Evolutionary conservation across 2,329 filamentous ascomycete species (phyloP).

Genomic region (Truncatella angustata): DNA sequence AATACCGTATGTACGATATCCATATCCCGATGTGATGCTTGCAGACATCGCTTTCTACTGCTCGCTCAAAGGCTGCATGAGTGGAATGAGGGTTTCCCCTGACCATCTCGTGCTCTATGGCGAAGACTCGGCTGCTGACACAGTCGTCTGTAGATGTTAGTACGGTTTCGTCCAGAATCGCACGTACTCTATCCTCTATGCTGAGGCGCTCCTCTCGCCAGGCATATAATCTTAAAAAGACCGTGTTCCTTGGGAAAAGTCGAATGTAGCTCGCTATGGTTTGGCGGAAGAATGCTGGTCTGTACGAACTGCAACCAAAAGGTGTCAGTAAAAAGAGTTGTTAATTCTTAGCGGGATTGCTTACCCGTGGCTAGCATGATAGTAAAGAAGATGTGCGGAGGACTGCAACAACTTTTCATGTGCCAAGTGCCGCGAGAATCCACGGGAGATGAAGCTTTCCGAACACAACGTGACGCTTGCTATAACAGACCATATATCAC

Average conservation of each 20-base stretch:
- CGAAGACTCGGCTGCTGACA: constrained; percentile 44
- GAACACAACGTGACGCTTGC: constrained; percentile 39
- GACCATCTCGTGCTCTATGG: constrained; percentile 49
- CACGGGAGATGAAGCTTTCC: constrained; percentile 38
- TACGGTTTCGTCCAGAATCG: constrained; percentile 56
- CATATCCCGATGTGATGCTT: constrained; percentile 44
- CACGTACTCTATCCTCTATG: constrained; percentile 74
- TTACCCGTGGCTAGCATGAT: constrained; percentile 61
- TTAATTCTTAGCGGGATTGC: constrained; percentile 15
- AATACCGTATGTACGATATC: constrained; percentile 50
- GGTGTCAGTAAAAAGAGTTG: not conserved
- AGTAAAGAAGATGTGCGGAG: constrained; percentile 62
- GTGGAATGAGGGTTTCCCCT: constrained; percentile 49
- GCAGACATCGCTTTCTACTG: constrained; percentile 39
- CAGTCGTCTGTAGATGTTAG: constrained; percentile 38
- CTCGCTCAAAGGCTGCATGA: constrained; percentile 51
- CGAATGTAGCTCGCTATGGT: constrained; percentile 59
- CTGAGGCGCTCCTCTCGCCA: constrained; percentile 71
- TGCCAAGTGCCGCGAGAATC: constrained; percentile 28
- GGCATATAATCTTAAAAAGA: constrained; percentile 71
- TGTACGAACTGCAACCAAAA: constrained; percentile 54
- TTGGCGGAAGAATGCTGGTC: constrained; percentile 62
- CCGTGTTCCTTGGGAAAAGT: constrained; percentile 71
- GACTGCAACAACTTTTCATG: constrained; percentile 70
- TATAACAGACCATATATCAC: constrained; percentile 54